Percentiles rank a stretch among this genome's conserved stretches.
Evolutionary conservation across 495 filamentous ascomycete species (phyloP).

Genomic region (Xylaria grammica): DNA sequence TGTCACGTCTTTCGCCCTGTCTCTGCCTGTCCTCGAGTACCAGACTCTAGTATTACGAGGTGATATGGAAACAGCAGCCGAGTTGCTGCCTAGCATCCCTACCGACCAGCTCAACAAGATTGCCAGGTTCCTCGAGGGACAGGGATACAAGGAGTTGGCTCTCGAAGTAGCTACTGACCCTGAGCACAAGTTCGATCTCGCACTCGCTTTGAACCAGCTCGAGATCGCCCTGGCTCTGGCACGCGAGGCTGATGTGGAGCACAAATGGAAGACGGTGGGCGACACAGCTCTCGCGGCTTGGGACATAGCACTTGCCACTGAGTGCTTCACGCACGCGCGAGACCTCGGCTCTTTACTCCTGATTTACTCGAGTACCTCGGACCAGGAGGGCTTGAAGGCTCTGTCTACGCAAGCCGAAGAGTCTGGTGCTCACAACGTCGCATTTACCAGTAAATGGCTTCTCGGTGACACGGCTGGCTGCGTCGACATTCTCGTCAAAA

Average conservation of each 20-base stretch:
- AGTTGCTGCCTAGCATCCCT: slow-evolving; percentile 81
- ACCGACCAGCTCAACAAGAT: slow-evolving; percentile 95
- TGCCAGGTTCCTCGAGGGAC: slow-evolving; percentile 95
- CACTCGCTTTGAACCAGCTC: slow-evolving; percentile 81
- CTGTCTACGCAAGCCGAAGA: slow-evolving; percentile 76
- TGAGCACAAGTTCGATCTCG: slow-evolving; percentile 96
- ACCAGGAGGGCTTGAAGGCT: slow-evolving; percentile 71
- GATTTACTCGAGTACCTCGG: slow-evolving; percentile 79
- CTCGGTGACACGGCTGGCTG: slow-evolving; percentile 82
- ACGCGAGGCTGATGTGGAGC: slow-evolving; percentile 80
- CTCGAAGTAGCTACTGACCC: slow-evolving; percentile 95
- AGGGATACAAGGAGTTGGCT: slow-evolving; percentile 93
- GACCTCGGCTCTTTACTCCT: slow-evolving; percentile 89
- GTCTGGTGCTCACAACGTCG: slow-evolving; percentile 84
- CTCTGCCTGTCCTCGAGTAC: slow-evolving; percentile 93
- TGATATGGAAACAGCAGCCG: slow-evolving; percentile 91
- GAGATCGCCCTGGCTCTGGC: slow-evolving; percentile 86
- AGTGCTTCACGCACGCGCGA: slow-evolving; percentile 89
- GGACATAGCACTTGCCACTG: slow-evolving; percentile 85
- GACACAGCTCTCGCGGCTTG: slow-evolving; percentile 86
- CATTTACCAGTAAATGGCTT: slow-evolving; percentile 89
- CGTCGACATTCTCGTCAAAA: slow-evolving; percentile 77
- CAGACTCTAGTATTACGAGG: slow-evolving; percentile 93
- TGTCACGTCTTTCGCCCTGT: slow-evolving; percentile 87
- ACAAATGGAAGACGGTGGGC: slow-evolving; percentile 96